Percentiles rank a stretch among this genome's conserved stretches.
phyloP scores from a whole-genome alignment of 257 asterid genomes.

The Solanum pennellii region DNA sequence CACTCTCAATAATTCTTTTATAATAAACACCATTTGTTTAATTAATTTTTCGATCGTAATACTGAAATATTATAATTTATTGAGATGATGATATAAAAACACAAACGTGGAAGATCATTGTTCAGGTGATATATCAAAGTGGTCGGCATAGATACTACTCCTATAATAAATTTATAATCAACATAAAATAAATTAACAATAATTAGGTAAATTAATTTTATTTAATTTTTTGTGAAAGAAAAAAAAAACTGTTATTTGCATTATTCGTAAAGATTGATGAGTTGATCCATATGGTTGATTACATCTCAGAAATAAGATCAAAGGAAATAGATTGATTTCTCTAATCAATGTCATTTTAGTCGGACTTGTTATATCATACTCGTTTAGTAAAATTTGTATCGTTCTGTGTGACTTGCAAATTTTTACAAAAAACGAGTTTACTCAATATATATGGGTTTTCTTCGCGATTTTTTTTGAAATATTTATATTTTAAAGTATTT shows the following conservation, averaged over 20 bases:
- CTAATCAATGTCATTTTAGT: too few relatives aligned
- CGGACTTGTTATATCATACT: too few relatives aligned
- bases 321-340: too few relatives aligned
- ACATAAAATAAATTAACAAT: neutral
- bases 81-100: neutral
- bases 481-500: too few relatives aligned
- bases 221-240: neutral
- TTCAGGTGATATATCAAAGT: neutral
- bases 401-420: too few relatives aligned
- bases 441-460: too few relatives aligned
- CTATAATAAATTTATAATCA: neutral
- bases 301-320: too few relatives aligned
- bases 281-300: too few relatives aligned
- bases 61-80: neutral
- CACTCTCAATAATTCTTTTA: neutral
- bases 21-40: neutral
- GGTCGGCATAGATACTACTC: neutral
- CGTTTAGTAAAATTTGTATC: fast-evolving
- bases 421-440: fast-evolving
- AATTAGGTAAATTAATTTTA: neutral
- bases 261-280: too few relatives aligned
- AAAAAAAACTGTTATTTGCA: neutral
- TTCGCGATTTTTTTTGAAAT: fast-evolving
- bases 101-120: neutral
- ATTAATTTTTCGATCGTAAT: neutral